A percentile compares a stretch with the other conserved stretches of the same genome.
Evolutionary conservation across 106 monocot genomes (phyloP).

Genomic region (Ottelia alismoides): DNA sequence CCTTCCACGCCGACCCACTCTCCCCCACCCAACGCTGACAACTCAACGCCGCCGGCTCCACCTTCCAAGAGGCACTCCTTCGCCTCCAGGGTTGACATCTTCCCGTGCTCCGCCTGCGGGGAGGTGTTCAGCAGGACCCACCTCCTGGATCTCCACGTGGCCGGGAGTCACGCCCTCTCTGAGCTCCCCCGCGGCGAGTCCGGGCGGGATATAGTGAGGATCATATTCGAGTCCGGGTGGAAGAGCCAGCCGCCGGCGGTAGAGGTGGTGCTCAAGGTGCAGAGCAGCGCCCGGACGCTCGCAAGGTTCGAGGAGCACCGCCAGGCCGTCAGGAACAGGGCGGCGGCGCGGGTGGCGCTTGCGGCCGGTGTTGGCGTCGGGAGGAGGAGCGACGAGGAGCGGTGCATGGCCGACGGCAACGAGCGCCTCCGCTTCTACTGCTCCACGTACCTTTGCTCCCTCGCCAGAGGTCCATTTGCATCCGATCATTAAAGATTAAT

Average conservation of each 20-base stretch:
- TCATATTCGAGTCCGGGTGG: slow-evolving; percentile 62
- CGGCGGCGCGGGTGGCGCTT: slow-evolving; percentile 12
- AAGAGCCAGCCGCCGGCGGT: slow-evolving; percentile 17
- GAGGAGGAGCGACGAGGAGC: slow-evolving; percentile 15
- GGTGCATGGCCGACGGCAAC: slow-evolving; percentile 64
- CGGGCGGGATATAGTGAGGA: slow-evolving; percentile 43
- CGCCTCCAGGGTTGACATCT: slow-evolving; percentile 22
- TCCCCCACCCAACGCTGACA: background rate
- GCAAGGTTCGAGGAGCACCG: slow-evolving; percentile 63
- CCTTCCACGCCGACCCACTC: no score
- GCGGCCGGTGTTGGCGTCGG: slow-evolving; percentile 7
- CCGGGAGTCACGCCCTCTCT: slow-evolving; percentile 30
- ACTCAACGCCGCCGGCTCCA: background rate
- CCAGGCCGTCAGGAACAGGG: slow-evolving; percentile 30
- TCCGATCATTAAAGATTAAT: no score
- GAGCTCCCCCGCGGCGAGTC: slow-evolving; percentile 42
- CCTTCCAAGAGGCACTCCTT: slow-evolving; percentile 9
- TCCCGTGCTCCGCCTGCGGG: slow-evolving; percentile 33
- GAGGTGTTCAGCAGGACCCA: slow-evolving; percentile 26
- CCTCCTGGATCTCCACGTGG: slow-evolving; percentile 35
- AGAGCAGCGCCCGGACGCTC: slow-evolving; percentile 27
- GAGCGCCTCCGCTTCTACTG: slow-evolving; percentile 63
- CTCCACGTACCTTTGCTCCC: slow-evolving; percentile 36
- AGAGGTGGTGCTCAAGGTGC: slow-evolving; percentile 44
- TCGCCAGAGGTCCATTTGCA: no score